phyloP scores from a whole-genome alignment of 345 rosid genomes.

The Viola odorata region DNA sequence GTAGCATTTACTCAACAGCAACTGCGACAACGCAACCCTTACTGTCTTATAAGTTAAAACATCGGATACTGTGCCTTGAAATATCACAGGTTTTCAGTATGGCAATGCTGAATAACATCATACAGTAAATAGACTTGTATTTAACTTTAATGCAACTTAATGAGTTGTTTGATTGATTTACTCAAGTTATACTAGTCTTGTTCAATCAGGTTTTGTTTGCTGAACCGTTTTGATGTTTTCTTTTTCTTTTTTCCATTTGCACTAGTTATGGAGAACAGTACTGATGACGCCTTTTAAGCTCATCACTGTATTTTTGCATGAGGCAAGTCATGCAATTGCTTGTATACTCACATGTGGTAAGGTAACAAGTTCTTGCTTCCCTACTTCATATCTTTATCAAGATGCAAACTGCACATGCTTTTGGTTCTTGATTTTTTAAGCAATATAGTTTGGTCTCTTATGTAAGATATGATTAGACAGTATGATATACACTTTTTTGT shows the following conservation, averaged over 20 bases:
- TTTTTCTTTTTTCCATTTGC: neutral
- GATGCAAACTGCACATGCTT: neutral
- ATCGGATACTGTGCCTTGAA: too few relatives aligned
- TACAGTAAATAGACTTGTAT: too few relatives aligned
- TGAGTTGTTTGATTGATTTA: too few relatives aligned
- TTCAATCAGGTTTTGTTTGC: too few relatives aligned
- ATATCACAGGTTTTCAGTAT: too few relatives aligned
- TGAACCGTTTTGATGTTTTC: neutral
- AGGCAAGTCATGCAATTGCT: slow-evolving; percentile 96
- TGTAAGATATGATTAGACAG: neutral
- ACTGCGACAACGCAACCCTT: too few relatives aligned
- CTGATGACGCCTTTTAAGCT: slow-evolving; percentile 89
- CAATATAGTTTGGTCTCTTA: neutral
- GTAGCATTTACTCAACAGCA: too few relatives aligned
- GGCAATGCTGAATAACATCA: too few relatives aligned
- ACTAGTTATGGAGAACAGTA: slow-evolving; percentile 89
- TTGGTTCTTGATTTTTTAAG: neutral
- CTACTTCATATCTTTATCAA: neutral
- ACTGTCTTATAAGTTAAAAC: too few relatives aligned
- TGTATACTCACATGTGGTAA: slow-evolving; percentile 96
- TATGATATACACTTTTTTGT: slow-evolving; percentile 1
- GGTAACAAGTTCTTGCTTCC: slow-evolving; percentile 45
- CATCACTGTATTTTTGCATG: slow-evolving; percentile 89
- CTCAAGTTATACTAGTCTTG: too few relatives aligned
- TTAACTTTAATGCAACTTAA: too few relatives aligned